A percentile compares a stretch with the other conserved stretches of the same genome.
phyloP scores from a whole-genome alignment of 306 rosid species.

The Pyrus pyrifolia region DNA sequence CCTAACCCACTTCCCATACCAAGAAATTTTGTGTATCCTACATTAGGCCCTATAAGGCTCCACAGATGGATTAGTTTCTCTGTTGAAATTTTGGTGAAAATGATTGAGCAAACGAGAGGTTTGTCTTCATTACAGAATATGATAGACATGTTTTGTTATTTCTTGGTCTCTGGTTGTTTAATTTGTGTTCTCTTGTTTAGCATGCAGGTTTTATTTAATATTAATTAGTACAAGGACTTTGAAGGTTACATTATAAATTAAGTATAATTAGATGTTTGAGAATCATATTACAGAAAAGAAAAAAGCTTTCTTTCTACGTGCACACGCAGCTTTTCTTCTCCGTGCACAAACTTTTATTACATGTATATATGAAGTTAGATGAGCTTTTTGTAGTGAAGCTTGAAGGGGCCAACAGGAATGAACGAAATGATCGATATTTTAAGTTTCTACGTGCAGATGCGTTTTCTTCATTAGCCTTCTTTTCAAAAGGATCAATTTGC shows the following conservation, averaged over 20 bases:
- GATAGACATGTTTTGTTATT: neutral
- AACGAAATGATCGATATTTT: neutral
- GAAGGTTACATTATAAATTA: too few species aligned
- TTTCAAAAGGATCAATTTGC: slow-evolving; percentile 8
- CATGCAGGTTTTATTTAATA: neutral
- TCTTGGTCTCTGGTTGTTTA: neutral
- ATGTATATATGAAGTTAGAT: neutral
- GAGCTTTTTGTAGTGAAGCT: neutral
- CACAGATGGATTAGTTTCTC: slow-evolving; percentile 19
- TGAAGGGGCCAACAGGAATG: neutral
- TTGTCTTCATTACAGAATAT: slow-evolving; percentile 44
- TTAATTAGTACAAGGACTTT: too few species aligned
- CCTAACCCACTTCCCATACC: slow-evolving; percentile 33
- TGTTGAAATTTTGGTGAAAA: slow-evolving; percentile 29
- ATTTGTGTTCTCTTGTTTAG: neutral
- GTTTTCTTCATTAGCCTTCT: neutral
- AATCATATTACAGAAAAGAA: neutral
- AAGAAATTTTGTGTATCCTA: slow-evolving; percentile 20
- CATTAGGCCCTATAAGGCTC: slow-evolving; percentile 34
- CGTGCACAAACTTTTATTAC: neutral
- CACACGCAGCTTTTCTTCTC: too few species aligned
- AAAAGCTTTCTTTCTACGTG: neutral
- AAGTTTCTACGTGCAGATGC: neutral
- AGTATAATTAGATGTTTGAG: neutral
- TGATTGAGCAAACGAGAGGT: slow-evolving; percentile 47